Percentiles rank a stretch among this genome's conserved stretches.
Evolutionary conservation across 2,329 filamentous ascomycete genomes (phyloP).

Genomic region (Aspergillus transmontanensis): DNA sequence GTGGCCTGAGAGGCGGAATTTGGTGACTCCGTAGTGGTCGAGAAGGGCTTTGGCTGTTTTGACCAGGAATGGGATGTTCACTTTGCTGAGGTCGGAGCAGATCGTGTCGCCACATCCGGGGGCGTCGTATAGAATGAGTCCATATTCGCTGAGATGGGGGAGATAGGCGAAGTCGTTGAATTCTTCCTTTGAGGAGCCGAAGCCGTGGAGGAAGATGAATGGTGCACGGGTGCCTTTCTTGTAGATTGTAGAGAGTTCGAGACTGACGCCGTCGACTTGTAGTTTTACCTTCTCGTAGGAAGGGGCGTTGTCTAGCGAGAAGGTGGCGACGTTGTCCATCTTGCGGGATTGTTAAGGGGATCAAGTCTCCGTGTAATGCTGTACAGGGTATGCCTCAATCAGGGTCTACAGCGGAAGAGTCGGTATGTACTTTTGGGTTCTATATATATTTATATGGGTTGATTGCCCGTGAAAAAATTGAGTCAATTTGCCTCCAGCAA

Average conservation of each 20-base stretch:
- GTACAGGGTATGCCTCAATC: not conserved
- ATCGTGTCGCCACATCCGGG: slow-evolving; percentile 26
- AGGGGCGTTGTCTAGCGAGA: not conserved
- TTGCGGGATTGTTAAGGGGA: not conserved
- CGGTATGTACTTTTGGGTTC: not conserved
- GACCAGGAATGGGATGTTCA: slow-evolving; percentile 28
- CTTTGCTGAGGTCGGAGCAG: slow-evolving; percentile 21
- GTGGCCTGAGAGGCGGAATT: slow-evolving; percentile 29
- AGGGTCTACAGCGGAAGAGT: not conserved
- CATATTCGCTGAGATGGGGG: slow-evolving; percentile 18
- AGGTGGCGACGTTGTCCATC: not conserved
- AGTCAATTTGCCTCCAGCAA: not conserved
- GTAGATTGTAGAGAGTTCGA: slow-evolving; percentile 25
- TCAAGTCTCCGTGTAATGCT: not conserved
- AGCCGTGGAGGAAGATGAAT: slow-evolving; percentile 29
- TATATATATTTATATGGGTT: not conserved
- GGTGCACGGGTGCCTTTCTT: slow-evolving; percentile 18
- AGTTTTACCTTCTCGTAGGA: slow-evolving; percentile 8
- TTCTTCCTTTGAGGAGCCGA: slow-evolving; percentile 31
- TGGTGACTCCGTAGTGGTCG: slow-evolving; percentile 19
- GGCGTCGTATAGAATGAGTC: slow-evolving; percentile 26
- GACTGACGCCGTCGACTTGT: slow-evolving; percentile 22
- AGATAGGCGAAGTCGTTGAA: slow-evolving; percentile 22
- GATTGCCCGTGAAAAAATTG: not conserved
- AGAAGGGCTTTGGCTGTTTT: slow-evolving; percentile 24